Base-by-base conservation (phyloP, 257 asterid genomes). In the Voacanga thouarsii region DNA sequence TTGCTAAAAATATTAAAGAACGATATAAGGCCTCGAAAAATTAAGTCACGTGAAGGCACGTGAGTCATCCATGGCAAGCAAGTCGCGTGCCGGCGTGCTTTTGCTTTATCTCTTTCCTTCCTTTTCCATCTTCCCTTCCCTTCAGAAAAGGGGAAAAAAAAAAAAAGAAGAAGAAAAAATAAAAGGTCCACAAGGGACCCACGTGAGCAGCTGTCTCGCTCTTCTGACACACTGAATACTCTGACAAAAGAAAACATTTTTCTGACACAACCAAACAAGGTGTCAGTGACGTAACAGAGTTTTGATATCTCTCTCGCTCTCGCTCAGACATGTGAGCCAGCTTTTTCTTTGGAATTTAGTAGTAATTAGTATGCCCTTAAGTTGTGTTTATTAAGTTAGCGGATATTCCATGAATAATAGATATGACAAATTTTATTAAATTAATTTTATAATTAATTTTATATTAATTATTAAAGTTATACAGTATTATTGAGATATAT, bases 41-140 rank as follows among this genome's bases (percentile, higher is more conserved):
- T 51, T 26, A 57, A 56, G 81, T 81, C 85, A 84, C 81, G 83
- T 84, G 83, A 45, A 49, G 28, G 44, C 87, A 82, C 85, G 88
- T 79, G 85, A 73, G 69, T 6, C 30, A 43, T 74, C 72, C 76
- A 28, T 67, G 75, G 75, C 50, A 12, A 15, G 10, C 30, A 37
- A 71, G 73, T 79, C 76, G 85, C 88, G 53, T 79, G 85, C 80
- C 77, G 61, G 78, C 87, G 78, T 84, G 80, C 80, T 49, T 79
- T 76, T 53, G 70, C 69, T 79, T 76, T 61, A 43, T 30, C 57
- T 66, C 55, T 64, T 44, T 15, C 26, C 60, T 33, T 15, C 56
- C 3, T 15, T 18, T 14, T 53, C 23, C 59, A 0, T 10, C 9
- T 49, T 49, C 55, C 16, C 14, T 49, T 10, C 16, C 0, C 9